Percentiles rank a stretch among this genome's conserved stretches.
phyloP scores from a whole-genome alignment of 202 grass and related monocot genomes.

The Schoenoplectus tabernaemontani region DNA sequence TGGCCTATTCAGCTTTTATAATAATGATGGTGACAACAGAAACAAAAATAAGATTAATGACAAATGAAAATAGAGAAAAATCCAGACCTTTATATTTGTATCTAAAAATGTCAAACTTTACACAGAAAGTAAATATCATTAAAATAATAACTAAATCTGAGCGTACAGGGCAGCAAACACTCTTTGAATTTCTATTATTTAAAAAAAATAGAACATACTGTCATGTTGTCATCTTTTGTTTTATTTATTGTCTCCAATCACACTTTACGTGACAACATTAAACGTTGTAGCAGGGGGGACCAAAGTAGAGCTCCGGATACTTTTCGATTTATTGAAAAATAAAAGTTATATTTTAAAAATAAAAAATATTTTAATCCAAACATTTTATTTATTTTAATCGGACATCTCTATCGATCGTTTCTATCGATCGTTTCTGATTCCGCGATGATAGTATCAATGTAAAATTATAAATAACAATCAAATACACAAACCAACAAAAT shows the following conservation, averaged over 20 bases:
- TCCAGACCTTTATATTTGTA: not conserved
- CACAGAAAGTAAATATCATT: no score
- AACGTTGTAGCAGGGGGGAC: no score
- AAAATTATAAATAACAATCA: not conserved
- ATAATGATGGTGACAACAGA: not conserved
- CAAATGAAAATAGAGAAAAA: not conserved
- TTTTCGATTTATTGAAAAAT: no score
- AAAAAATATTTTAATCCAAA: no score
- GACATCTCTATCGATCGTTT: no score
- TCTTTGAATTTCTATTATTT: not conserved
- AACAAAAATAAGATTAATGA: not conserved
- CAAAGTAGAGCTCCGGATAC: no score
- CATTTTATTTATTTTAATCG: no score
- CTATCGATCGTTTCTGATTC: no score
- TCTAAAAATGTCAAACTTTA: not conserved
- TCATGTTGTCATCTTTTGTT: not conserved
- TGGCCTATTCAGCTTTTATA: no score
- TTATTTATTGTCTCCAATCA: not conserved
- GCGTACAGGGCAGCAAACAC: not conserved
- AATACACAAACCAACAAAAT: not conserved
- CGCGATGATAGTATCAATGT: no score
- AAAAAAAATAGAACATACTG: not conserved
- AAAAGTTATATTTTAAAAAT: no score
- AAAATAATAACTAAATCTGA: not conserved
- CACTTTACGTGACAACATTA: not conserved